Percentiles rank a stretch among this genome's conserved stretches.
phyloP scores from a whole-genome alignment of 495 filamentous ascomycete genomes.

The Cudoniella acicularis region DNA sequence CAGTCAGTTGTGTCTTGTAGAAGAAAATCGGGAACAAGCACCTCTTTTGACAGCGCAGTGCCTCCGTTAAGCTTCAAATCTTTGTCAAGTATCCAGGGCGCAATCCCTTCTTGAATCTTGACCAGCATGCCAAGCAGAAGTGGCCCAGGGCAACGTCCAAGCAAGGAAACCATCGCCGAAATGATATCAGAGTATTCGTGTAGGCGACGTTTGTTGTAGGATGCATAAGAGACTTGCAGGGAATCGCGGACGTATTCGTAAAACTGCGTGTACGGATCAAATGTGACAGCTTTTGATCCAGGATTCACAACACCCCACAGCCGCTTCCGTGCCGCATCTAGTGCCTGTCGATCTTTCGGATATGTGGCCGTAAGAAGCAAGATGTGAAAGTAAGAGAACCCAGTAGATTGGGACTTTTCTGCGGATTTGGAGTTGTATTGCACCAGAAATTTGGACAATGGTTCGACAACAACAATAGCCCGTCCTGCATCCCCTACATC shows the following conservation, averaged over 20 bases:
- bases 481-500: slow-evolving; percentile 65
- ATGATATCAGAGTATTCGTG: slow-evolving; percentile 25
- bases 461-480: slow-evolving; percentile 63
- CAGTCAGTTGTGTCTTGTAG: slow-evolving; percentile 2
- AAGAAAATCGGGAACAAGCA: background rate
- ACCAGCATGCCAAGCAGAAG: slow-evolving; percentile 1
- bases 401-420: background rate
- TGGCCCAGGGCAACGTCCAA: slow-evolving; percentile 15
- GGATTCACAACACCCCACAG: slow-evolving; percentile 54
- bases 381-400: slow-evolving; percentile 11
- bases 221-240: slow-evolving; percentile 42
- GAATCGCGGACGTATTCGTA: slow-evolving; percentile 50
- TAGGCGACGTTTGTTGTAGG: slow-evolving; percentile 22
- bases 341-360: slow-evolving; percentile 48
- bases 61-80: slow-evolving; percentile 7
- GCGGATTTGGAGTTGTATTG: background rate
- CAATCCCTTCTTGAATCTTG: slow-evolving; percentile 55
- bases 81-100: slow-evolving; percentile 57
- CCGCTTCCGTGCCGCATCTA: slow-evolving; percentile 54
- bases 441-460: slow-evolving; percentile 45
- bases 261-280: slow-evolving; percentile 58
- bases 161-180: slow-evolving; percentile 3
- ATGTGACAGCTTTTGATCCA: slow-evolving; percentile 38
- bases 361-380: slow-evolving; percentile 22
- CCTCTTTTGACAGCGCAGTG: slow-evolving; percentile 16